Base-by-base conservation (phyloP, 192 early-diverging fungal species). In the Backusella tuberculispora region DNA sequence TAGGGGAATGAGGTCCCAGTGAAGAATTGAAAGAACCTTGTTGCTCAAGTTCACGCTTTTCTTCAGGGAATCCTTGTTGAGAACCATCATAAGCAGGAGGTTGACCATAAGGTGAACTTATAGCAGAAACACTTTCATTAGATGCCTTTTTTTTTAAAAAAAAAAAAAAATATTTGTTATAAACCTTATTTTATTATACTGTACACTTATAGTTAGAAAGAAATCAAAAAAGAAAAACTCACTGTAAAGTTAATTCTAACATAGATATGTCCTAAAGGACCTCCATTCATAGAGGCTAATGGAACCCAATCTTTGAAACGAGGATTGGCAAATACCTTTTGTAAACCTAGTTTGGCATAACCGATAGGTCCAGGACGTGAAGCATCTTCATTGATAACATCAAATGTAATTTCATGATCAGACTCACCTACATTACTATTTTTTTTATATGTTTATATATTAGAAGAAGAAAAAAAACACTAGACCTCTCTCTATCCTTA, bases 351-450 rank as follows among this genome's bases (percentile, higher is more conserved):
- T 5, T 42, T 21, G 43, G 67, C 76, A 26, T 45, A 48, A 41
- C 76, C 80, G 17, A 81, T 74, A 45, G 78, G 26, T 44, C 74
- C 69, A 15, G 69, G 37, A 17, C 66, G 67, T 24, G 44, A 47
- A 15, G 76, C 48, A 50, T 75, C 76, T 69, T 81, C 80, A 38
- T 78, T 73, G 41, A 81, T 48, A 6, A 81, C 34, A 42, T 81
- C 80, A 8, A 81, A 45, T 56, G 71, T 48, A 15, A 81, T 63
- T 44, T 13, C 19, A 7, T 47, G 66, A 26, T 75, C 42, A 8
- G 56, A 24, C 15, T 65, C 67, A 53, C 67, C 26, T 4, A 81
- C 70, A 43, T 73, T 74, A 26, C 74, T 80, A 72, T 43, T 44
- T 6, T 12, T 43, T 42, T 6, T 19, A 46, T 46, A 46, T 46